Conservation (phyloP, 352 stramenopile species). For the Blastocystis sp. region DNA sequence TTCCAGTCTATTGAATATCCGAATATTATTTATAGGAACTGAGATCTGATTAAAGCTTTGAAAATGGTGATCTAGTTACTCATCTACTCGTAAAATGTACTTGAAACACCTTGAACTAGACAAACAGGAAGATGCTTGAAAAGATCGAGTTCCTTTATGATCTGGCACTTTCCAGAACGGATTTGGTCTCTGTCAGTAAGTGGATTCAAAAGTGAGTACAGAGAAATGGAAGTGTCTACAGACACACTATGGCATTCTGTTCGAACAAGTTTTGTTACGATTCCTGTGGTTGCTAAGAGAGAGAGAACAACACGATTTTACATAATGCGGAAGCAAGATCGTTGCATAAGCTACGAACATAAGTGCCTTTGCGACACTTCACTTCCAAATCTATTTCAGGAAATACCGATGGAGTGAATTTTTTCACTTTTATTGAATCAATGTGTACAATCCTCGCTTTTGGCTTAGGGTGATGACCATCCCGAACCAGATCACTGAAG, state of each 20-base stretch:
- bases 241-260: background rate
- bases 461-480: background rate
- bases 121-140: background rate
- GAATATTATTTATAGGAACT: background rate
- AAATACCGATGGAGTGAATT: background rate
- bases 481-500: background rate
- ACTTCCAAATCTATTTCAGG: slow-evolving; percentile 7
- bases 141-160: background rate
- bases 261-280: background rate
- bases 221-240: background rate
- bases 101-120: background rate
- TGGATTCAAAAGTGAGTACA: background rate
- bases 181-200: background rate
- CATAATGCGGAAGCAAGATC: background rate
- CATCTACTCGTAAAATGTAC: background rate
- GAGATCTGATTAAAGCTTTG: background rate
- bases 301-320: background rate
- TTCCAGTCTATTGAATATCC: too few relatives aligned
- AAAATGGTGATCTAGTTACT: background rate
- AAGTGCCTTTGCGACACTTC: background rate
- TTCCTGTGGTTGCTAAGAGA: background rate
- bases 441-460: background rate
- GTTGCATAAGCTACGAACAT: slow-evolving; percentile 31
- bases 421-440: background rate
- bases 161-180: background rate